These are phyloP conservation scores for Adansonia gregorii DNA, from an alignment of 441 rosid genomes.

Conservation along the genomic window DNA sequence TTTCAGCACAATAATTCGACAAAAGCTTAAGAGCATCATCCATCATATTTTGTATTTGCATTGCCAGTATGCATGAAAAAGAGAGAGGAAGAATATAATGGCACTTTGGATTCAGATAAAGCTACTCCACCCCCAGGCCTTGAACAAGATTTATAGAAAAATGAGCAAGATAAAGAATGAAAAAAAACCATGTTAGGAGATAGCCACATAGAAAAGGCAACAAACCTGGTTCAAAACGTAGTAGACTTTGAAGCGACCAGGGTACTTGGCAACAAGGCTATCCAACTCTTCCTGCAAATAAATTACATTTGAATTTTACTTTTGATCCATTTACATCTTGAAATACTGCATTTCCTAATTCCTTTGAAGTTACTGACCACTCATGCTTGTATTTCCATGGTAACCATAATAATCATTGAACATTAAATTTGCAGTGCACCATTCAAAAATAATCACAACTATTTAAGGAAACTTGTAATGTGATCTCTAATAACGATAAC, in stretches of 20 bases:
- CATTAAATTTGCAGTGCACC: neutral
- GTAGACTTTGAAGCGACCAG: constrained; percentile 71
- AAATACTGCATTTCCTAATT: neutral
- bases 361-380: neutral
- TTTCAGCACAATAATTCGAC: neutral
- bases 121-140: neutral
- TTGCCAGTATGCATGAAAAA: constrained; percentile 7
- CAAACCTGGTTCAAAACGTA: constrained; percentile 90
- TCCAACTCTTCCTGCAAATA: constrained; percentile 79
- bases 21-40: neutral
- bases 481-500: neutral
- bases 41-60: neutral
- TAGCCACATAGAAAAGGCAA: neutral
- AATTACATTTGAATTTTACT: neutral
- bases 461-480: neutral
- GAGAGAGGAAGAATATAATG: neutral
- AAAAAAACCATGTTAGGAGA: neutral
- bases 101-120: neutral
- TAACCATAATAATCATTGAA: neutral
- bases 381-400: neutral
- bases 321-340: neutral
- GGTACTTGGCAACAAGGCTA: constrained; percentile 59
- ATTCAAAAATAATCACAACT: neutral
- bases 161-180: neutral
- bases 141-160: constrained; percentile 3